These are phyloP conservation scores for Nemania sp. DNA, from an alignment of 2,329 filamentous ascomycete genomes.

Conservation along the genomic window DNA sequence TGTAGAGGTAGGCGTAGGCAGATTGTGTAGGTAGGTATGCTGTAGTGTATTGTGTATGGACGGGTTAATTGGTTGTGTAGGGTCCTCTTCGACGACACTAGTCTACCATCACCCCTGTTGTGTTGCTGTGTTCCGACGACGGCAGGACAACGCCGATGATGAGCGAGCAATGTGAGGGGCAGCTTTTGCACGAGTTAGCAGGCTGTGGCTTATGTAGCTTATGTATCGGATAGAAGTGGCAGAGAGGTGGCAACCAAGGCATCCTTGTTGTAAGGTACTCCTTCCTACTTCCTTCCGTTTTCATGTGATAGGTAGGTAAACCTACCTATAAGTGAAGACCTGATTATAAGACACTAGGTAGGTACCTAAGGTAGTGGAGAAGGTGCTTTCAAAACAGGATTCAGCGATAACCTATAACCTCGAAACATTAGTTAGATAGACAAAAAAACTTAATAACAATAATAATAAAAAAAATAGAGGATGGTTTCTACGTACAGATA, in stretches of 20 bases:
- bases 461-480: neutral
- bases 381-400: neutral
- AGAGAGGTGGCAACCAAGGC: neutral
- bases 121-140: conserved; percentile 33
- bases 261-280: neutral
- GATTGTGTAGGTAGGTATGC: conserved; percentile 18
- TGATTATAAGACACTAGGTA: neutral
- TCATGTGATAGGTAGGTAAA: neutral
- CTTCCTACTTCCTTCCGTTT: neutral
- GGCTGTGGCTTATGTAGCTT: conserved; percentile 19
- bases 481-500: conserved; percentile 21
- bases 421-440: neutral
- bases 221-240: conserved; percentile 8
- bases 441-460: too few species aligned
- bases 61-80: neutral
- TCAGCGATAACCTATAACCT: neutral
- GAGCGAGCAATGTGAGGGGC: conserved; percentile 42
- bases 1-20: conserved; percentile 19
- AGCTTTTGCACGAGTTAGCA: conserved; percentile 22
- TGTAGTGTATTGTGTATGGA: neutral
- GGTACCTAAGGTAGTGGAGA: neutral
- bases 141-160: conserved; percentile 35
- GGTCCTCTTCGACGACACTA: conserved; percentile 3
- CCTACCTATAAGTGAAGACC: neutral
- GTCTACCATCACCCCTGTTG: conserved; percentile 29